Evolutionary conservation across 2,329 filamentous ascomycete species (phyloP), one percentile per base, ranked within the genome.

Genomic region (Cytospora schulzeri): DNA sequence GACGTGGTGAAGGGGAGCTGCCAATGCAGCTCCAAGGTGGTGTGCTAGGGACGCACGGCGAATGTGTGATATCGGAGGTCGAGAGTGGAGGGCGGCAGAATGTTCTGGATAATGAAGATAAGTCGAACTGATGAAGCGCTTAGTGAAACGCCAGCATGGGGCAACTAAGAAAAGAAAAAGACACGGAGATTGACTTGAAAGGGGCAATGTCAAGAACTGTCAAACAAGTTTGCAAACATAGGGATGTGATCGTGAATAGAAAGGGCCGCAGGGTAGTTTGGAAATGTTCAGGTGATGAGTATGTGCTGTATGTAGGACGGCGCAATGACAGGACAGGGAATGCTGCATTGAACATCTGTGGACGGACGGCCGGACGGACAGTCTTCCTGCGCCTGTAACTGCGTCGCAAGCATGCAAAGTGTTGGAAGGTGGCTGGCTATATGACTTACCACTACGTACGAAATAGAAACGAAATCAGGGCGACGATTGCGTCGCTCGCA

Each of bases 1-100:
- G 86, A 88, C 87, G 87, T 89, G 78, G 83, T 89, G 87, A 84
- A 81, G 76, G 82, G 79, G 87, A 89, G 87, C 87, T 88, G 86
- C 86, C 76, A 76, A 71, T 72, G 85, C 85, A 87, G 85, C 85
- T 87, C 85, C 77, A 72, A 73, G 69, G 64, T 69, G 71, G 68
- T 70, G 56, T 61, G 62, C 54, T 62, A 64, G 57, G 65, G 58
- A 38, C 57, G 58, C 64, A 41, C 15, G 28, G 48, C 14, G 59
- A 56, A 45, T 52, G 59, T n/a, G 38, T 50, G 26, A 58, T 64
- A 60, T 61, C 67, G 67, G 60, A 62, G 64, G 57, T 59, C 66
- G 63, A 57, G 22, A 51, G 60, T 62, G 35, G 38, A 28, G 52
- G 60, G 51, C n/a, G 60, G 61, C 57, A 59, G 62, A 62, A 62